A percentile compares a stretch with the other conserved stretches of the same genome.
These are phyloP conservation scores for Calamus simplicifolius DNA, from an alignment of 176 grass and related monocot genomes.

Conservation along the genomic window DNA sequence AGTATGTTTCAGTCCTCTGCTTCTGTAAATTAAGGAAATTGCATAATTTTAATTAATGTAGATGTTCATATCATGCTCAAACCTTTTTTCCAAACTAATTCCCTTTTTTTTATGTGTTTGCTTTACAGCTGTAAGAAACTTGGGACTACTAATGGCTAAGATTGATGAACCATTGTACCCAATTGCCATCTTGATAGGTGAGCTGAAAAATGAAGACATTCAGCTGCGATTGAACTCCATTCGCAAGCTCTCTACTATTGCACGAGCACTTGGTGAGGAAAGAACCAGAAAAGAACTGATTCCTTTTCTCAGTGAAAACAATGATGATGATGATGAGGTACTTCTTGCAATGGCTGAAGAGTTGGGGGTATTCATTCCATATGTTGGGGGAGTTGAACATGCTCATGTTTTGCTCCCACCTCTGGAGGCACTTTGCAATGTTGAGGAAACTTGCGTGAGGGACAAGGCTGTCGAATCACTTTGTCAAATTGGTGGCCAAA, in stretches of 20 bases:
- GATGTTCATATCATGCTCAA: too few species aligned
- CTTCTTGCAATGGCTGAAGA: constrained; percentile 98
- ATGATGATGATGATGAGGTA: constrained; percentile 95
- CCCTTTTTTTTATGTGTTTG: too few species aligned
- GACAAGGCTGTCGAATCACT: constrained; percentile 92
- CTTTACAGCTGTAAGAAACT: too few species aligned
- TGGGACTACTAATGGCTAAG: constrained; percentile 43
- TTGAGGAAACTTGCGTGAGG: constrained; percentile 91
- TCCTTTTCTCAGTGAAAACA: constrained; percentile 95
- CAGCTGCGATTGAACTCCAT: constrained; percentile 87
- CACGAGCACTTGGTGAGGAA: constrained; percentile 85
- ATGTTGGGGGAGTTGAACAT: constrained; percentile 86
- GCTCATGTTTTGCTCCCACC: constrained; percentile 78
- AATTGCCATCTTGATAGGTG: constrained; percentile 83
- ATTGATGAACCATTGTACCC: constrained; percentile 84
- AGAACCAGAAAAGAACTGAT: constrained; percentile 90
- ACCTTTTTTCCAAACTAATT: too few species aligned
- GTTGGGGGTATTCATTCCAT: constrained; percentile 84
- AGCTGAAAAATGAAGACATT: constrained; percentile 96
- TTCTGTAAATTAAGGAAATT: too few species aligned
- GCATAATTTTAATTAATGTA: too few species aligned
- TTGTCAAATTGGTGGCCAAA: constrained; percentile 85
- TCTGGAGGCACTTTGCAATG: constrained; percentile 70
- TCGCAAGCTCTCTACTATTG: constrained; percentile 82
- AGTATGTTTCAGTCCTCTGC: too few species aligned